A percentile compares a stretch with the other conserved stretches of the same genome.
Evolutionary conservation across 2,329 filamentous ascomycete species (phyloP).

Genomic region (Ophiostoma triangulosporum): DNA sequence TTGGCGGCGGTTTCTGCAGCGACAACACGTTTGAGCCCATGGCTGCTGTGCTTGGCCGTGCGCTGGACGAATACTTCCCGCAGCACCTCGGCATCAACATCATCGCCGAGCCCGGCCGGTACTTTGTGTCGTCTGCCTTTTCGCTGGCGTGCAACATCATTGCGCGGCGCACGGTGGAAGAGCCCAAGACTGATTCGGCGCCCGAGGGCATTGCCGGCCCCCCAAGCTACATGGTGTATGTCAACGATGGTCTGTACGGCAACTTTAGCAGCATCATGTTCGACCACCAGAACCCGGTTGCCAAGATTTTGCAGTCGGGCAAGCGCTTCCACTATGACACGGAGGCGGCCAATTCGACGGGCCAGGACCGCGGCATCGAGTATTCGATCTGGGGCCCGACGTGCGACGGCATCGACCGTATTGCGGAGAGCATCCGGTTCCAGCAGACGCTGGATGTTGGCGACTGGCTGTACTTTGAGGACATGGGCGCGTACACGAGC

Average conservation of each 20-base stretch:
- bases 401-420: conserved; percentile 94
- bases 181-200: conserved; percentile 31
- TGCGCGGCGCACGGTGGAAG: conserved; percentile 75
- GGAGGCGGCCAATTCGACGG: conserved; percentile 16
- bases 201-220: conserved; percentile 36
- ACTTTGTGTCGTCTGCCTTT: conserved; percentile 88
- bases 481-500: conserved; percentile 98
- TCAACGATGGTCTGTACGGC: conserved; percentile 95
- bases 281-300: conserved; percentile 84
- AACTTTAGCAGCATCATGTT: conserved; percentile 99
- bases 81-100: conserved; percentile 56
- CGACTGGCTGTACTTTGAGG: conserved; percentile 97
- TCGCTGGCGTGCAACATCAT: conserved; percentile 94
- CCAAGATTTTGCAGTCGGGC: conserved; percentile 60
- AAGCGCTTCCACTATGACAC: conserved; percentile 46
- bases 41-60: conserved; percentile 63
- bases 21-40: conserved; percentile 79
- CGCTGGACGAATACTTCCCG: conserved; percentile 81
- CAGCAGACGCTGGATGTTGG: conserved; percentile 71
- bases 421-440: conserved; percentile 69
- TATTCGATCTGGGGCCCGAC: conserved; percentile 98
- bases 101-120: conserved; percentile 92
- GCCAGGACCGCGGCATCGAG: conserved; percentile 43
- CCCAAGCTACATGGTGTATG: conserved; percentile 86
- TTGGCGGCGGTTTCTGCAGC: conserved; percentile 83